phyloP scores from a whole-genome alignment of 768 basidiomycete genomes.

The Lentinula detonsa region DNA sequence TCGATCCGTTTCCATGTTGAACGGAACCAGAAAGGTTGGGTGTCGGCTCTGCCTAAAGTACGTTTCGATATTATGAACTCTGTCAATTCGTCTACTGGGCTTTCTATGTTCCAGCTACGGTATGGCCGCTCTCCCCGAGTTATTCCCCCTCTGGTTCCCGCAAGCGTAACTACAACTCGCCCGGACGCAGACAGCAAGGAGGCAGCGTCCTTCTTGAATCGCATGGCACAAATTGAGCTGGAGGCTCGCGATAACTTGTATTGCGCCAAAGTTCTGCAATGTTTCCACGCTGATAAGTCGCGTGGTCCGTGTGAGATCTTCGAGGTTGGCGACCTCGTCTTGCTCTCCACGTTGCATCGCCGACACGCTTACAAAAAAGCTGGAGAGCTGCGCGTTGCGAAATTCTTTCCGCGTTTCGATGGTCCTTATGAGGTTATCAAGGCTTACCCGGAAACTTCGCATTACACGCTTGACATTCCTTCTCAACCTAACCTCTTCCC shows the following conservation, averaged over 20 bases:
- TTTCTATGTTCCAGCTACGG: constrained; percentile 15
- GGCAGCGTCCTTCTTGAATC: too few species aligned
- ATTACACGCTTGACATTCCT: constrained; percentile 12
- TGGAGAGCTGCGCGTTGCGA: constrained; percentile 25
- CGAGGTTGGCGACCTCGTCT: constrained; percentile 26
- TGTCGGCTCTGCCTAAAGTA: constrained; percentile 7
- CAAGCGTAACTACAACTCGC: too few species aligned
- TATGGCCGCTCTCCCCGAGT: constrained; percentile 9
- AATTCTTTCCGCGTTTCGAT: constrained; percentile 35
- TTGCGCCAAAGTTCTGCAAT: constrained; percentile 21
- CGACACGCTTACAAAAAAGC: constrained; percentile 21
- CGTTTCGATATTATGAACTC: constrained; percentile 17
- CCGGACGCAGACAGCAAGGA: too few species aligned
- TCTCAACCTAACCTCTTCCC: neutral
- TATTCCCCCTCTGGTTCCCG: constrained; percentile 8
- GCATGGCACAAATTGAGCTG: neutral
- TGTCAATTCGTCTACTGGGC: constrained; percentile 11
- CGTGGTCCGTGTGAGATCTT: constrained; percentile 16
- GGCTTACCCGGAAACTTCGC: constrained; percentile 6
- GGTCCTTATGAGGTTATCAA: constrained; percentile 17
- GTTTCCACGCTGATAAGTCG: constrained; percentile 21
- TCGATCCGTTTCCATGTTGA: constrained; percentile 16
- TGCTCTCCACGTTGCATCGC: constrained; percentile 27
- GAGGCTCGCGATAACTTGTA: constrained; percentile 15
- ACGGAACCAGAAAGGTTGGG: constrained; percentile 19